These are phyloP conservation scores for Trapa bicornis DNA, from an alignment of 345 rosid species.

Conservation along the genomic window DNA sequence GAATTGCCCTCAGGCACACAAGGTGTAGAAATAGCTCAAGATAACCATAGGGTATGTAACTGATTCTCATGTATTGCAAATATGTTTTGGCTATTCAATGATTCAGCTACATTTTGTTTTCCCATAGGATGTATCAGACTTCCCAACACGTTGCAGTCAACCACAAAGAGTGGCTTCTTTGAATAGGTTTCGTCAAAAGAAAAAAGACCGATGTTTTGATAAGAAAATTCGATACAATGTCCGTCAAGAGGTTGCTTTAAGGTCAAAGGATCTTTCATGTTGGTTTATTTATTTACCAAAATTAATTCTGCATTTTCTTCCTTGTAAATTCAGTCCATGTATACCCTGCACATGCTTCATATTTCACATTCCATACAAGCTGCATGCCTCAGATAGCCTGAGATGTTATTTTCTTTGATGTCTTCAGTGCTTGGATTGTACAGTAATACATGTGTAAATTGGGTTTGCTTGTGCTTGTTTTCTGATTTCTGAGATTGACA, in stretches of 20 bases:
- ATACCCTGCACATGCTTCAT: no score
- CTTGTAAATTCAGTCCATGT: no score
- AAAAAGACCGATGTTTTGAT: conserved; percentile 33
- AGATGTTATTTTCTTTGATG: not conserved
- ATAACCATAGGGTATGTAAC: conserved; percentile 21
- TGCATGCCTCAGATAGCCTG: not conserved
- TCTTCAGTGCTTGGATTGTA: not conserved
- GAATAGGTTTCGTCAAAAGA: conserved; percentile 32
- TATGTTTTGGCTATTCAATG: not conserved
- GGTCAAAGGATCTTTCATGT: conserved; percentile 9
- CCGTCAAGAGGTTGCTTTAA: conserved; percentile 42
- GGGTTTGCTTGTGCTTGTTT: not conserved
- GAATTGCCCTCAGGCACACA: conserved; percentile 21
- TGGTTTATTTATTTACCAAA: no score
- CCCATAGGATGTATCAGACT: conserved; percentile 8
- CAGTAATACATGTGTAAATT: not conserved
- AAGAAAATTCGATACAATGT: conserved; percentile 38
- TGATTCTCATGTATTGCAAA: not conserved
- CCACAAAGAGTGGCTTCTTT: conserved; percentile 40
- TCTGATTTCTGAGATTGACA: not conserved
- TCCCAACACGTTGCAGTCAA: conserved; percentile 21
- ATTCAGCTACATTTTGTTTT: not conserved
- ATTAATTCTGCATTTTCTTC: no score
- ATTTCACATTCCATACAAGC: not conserved
- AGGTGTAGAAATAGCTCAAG: conserved; percentile 16